Base-by-base conservation (phyloP, 2,329 filamentous ascomycete genomes). In the Arthroderma sp. region DNA sequence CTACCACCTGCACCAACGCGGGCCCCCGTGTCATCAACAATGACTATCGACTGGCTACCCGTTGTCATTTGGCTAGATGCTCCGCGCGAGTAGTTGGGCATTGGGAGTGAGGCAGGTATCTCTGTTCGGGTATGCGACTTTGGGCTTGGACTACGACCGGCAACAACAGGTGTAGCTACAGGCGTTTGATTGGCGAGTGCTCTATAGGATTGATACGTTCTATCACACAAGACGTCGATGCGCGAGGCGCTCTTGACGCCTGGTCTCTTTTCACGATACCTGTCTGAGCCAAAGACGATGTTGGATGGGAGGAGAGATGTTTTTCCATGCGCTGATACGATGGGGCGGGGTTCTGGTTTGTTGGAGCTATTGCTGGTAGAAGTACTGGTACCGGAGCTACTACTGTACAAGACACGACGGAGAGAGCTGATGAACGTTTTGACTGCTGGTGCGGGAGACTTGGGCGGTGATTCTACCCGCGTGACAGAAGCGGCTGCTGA, bases 31-130 rank as follows among this genome's bases (percentile, higher is more conserved):
- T 80, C 80, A 63, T 94, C 88, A 37, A 95, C 83, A 66, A 95
- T 94, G 57, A 95, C 79, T 62, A 95, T 94, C 0, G 89, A 95
- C 66, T 91, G 86, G 75, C 88, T 95, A n/a, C 88, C 87, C 9
- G 79, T 78, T 0, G 89, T 93, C 47, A 91, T 81, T 57, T 76
- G 76, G 61, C 79, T 82, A 55, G 33, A 65, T 59, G 47, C 78
- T 71, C 7, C 71, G 62, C 4, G 23, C 56, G 25, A 39, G 31
- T 19, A 39, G 13, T n/a, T 31, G 11, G 33, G 33, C 38, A 37
- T 13, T 15, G 51, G 51, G 11, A 54, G 4, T 17, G 47, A 51
- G 17, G 47, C 25, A 56, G 47, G 35, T 25, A 43, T 21, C 8
- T 35, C 54, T n/a, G 41, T 25, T 21, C 39, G 25, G 23, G 39